Evolutionary conservation across 305 asterid species (phyloP), one percentile per base, ranked within the genome.

Genomic region (Withania somnifera): DNA sequence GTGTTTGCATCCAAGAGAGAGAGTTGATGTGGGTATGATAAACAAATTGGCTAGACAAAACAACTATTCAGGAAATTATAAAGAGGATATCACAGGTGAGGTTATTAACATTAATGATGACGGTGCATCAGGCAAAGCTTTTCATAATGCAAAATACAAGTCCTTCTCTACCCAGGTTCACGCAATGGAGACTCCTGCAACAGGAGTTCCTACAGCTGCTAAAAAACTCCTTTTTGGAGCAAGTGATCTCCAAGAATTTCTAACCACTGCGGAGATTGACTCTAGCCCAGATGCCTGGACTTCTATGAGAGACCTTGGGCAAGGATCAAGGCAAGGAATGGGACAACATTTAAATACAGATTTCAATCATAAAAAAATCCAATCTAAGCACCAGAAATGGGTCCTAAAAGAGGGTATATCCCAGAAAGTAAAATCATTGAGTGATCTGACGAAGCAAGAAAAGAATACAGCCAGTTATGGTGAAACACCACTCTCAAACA

Each of bases 401-500:
- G 82, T 78, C 61, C 26, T 84, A 86, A 86, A 86, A 71, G 93
- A 85, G 69, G 87, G 83, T 83, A 80, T 64, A 54, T 47, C 64
- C 15, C 88, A 81, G 83, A 86, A 77, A 85, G 86, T 89, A 53
- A 82, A 80, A 53, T 83, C 76, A 85, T 83, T 86, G 82, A 79
- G 54, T 85, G 81, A 84, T 75, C 83, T 57, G 86, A 56, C 85
- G 56, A 60, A 80, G 86, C 87, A 85, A 77, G 90, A 88, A 78
- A 87, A 87, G 47, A 84, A 85, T 54, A 73, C 81, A 42, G 83
- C 38, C 80, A 78, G 81, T 86, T 86, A 79, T 83, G 91, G 89
- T 71, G 90, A 87, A 83, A 92, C 97, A 42, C 92, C 95, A 58
- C 93, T 93, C 66, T 89, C 92, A 84, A 91, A 90, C 64, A 97